These are phyloP conservation scores for Globisporangium megalacanthum DNA, from an alignment of 352 stramenopile species.

Conservation along the genomic window DNA sequence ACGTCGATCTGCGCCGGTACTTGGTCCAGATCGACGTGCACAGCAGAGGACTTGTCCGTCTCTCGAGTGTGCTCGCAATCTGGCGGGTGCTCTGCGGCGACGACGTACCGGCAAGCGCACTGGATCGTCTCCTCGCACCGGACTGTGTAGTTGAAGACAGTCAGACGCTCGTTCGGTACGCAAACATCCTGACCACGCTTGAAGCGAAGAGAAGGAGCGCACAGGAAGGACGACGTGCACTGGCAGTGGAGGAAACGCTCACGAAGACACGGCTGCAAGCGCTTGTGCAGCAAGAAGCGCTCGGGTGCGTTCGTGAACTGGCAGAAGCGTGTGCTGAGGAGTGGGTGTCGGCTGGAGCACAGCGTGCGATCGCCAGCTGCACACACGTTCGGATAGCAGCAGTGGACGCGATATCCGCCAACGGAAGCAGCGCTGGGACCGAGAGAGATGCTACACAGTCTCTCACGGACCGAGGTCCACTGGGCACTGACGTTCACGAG, in stretches of 20 bases:
- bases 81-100: slow-evolving; percentile 22
- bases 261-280: slow-evolving; percentile 21
- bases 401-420: too few species aligned
- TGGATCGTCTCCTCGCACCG: slow-evolving; percentile 12
- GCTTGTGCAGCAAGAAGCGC: slow-evolving; percentile 10
- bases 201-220: slow-evolving; percentile 8
- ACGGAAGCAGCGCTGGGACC: too few species aligned
- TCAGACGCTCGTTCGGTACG: slow-evolving; percentile 21
- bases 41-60: slow-evolving; percentile 20
- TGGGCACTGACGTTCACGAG: slow-evolving; percentile 5
- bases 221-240: slow-evolving; percentile 2
- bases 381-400: too few species aligned
- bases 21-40: slow-evolving; percentile 23
- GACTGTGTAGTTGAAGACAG: slow-evolving; percentile 15
- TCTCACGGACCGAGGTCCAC: not conserved
- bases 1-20: slow-evolving; percentile 21
- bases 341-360: slow-evolving; percentile 18
- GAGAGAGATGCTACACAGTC: not conserved
- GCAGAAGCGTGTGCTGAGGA: slow-evolving; percentile 14
- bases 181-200: slow-evolving; percentile 17
- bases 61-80: slow-evolving; percentile 19
- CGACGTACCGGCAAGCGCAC: slow-evolving; percentile 4
- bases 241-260: slow-evolving; percentile 9
- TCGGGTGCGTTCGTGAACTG: not conserved
- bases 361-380: slow-evolving; percentile 5